Percentiles rank a stretch among this genome's conserved stretches.
These are phyloP conservation scores for Plantago major DNA, from an alignment of 257 asterid species.

Conservation along the genomic window DNA sequence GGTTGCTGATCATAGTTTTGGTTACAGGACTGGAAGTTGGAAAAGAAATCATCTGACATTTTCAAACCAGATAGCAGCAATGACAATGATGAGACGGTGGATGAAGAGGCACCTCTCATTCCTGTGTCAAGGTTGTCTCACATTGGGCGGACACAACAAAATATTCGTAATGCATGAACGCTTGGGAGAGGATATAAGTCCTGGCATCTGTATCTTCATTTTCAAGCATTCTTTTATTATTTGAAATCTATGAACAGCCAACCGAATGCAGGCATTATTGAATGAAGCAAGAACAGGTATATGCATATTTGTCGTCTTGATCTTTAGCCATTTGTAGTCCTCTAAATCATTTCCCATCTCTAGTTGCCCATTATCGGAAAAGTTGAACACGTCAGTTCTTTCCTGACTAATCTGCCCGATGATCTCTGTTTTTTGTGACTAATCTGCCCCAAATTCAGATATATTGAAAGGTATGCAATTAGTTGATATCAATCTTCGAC, in stretches of 20 bases:
- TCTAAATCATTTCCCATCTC: too few relatives aligned
- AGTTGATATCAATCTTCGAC: too few relatives aligned
- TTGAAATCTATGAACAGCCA: neutral
- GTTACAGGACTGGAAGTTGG: conserved; percentile 60
- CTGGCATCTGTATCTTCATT: neutral
- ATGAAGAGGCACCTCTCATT: conserved; percentile 61
- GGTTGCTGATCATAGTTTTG: neutral
- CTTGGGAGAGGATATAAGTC: neutral
- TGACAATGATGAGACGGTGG: conserved; percentile 27
- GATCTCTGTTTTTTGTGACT: too few relatives aligned
- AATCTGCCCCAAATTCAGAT: too few relatives aligned
- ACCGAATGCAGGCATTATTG: too few relatives aligned
- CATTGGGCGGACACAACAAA: conserved; percentile 55
- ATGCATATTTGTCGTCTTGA: too few relatives aligned
- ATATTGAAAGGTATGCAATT: too few relatives aligned
- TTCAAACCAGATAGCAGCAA: conserved; percentile 35
- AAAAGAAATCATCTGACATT: conserved; percentile 72
- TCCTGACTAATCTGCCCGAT: too few relatives aligned
- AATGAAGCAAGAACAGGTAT: too few relatives aligned
- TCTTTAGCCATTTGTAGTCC: too few relatives aligned
- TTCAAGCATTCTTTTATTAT: conserved; percentile 13
- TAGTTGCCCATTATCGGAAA: too few relatives aligned
- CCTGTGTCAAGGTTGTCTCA: conserved; percentile 56
- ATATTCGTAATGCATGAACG: conserved; percentile 29
- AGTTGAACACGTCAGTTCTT: too few relatives aligned